phyloP scores from a whole-genome alignment of 768 basidiomycete species.

The Harrya chromipes region DNA sequence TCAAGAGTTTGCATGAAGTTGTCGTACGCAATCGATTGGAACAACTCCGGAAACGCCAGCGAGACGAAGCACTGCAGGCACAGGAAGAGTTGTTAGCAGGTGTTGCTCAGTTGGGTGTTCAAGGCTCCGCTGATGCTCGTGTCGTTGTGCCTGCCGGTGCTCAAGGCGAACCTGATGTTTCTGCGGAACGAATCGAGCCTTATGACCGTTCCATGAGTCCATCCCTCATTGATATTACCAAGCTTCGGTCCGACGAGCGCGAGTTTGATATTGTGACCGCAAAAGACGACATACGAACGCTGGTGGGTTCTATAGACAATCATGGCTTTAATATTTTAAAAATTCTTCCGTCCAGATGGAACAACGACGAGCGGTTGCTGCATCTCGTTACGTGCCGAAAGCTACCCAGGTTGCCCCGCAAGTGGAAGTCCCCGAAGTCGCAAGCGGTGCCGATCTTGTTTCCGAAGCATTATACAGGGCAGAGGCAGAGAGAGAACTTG shows the following conservation, averaged over 20 bases:
- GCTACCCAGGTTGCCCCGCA: conserved; percentile 58
- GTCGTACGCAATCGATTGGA: conserved; percentile 95
- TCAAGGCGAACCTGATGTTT: conserved; percentile 35
- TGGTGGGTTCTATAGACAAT: conserved; percentile 49
- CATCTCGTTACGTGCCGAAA: conserved; percentile 86
- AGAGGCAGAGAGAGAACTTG: conserved; percentile 88
- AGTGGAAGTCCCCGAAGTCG: conserved; percentile 50
- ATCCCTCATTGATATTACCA: conserved; percentile 64
- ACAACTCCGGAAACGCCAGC: conserved; percentile 91
- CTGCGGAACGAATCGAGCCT: conserved; percentile 65
- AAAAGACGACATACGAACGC: conserved; percentile 54
- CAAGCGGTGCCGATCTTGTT: conserved; percentile 70
- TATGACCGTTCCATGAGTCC: conserved; percentile 91
- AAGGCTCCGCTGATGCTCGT: conserved; percentile 38
- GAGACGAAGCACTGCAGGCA: conserved; percentile 92
- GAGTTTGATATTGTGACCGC: conserved; percentile 75
- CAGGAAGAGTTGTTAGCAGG: conserved; percentile 88
- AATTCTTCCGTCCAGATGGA: conserved; percentile 46
- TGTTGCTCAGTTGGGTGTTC: conserved; percentile 59
- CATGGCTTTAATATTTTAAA: conserved; percentile 1
- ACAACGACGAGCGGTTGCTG: conserved; percentile 77
- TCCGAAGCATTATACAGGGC: conserved; percentile 90
- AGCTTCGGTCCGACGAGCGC: conserved; percentile 72
- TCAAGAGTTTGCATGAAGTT: conserved; percentile 91
- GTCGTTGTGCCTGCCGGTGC: conserved; percentile 33